These are phyloP conservation scores for Inga laurina DNA, from an alignment of 306 rosid genomes.

Conservation along the genomic window DNA sequence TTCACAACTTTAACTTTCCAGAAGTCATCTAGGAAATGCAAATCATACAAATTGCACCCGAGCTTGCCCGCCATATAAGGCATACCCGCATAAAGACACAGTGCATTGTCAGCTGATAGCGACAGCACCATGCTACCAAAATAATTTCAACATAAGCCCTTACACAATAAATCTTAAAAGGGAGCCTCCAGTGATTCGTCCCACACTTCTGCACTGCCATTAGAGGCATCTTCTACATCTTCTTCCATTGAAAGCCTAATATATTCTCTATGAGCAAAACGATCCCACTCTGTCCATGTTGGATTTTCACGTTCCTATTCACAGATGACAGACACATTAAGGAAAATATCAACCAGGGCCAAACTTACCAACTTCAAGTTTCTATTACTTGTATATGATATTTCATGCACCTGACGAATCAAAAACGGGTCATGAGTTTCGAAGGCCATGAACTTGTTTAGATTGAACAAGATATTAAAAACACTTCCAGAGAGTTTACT, in stretches of 20 bases:
- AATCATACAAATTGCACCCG: constrained; percentile 11
- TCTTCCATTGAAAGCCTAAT: constrained; percentile 99
- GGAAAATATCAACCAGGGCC: constrained; percentile 34
- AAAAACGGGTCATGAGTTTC: constrained; percentile 99
- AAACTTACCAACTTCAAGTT: constrained; percentile 8
- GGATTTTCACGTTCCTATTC: constrained; percentile 99
- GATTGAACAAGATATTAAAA: constrained; percentile 95
- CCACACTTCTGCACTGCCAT: constrained; percentile 99
- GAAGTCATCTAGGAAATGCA: constrained; percentile 7
- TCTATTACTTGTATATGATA: constrained; percentile 17
- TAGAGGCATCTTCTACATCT: constrained; percentile 99
- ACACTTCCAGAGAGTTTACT: constrained; percentile 95
- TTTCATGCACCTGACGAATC: constrained; percentile 87
- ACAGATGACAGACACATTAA: constrained; percentile 31
- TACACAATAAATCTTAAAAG: constrained; percentile 64
- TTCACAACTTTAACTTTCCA: background rate
- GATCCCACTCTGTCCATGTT: constrained; percentile 99
- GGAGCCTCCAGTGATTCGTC: constrained; percentile 99
- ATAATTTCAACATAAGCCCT: constrained; percentile 29
- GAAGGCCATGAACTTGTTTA: constrained; percentile 98
- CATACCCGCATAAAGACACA: background rate
- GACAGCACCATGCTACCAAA: background rate
- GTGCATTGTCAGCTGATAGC: background rate
- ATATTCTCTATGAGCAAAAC: constrained; percentile 99
- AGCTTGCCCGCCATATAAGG: background rate